A percentile compares a stretch with the other conserved stretches of the same genome.
These are phyloP conservation scores for Hordeum pubiflorum DNA, from an alignment of 202 grass and related monocot species.

Conservation along the genomic window DNA sequence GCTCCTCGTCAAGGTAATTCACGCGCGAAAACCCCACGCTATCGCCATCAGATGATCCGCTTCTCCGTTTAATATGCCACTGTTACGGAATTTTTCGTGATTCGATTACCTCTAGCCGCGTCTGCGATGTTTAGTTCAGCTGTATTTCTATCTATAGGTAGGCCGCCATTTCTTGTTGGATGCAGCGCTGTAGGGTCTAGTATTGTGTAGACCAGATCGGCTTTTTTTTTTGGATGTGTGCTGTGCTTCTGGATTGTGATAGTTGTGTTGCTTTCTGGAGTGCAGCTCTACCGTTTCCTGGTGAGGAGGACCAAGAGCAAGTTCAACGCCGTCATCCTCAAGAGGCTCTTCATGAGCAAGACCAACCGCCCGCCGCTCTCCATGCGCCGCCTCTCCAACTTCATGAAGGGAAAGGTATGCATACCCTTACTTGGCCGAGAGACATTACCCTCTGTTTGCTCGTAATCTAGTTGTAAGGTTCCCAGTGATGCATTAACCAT, in stretches of 20 bases:
- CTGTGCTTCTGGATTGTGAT: neutral
- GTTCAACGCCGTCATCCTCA: constrained; percentile 70
- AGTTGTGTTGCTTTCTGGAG: neutral
- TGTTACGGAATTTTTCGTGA: neutral
- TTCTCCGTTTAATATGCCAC: neutral
- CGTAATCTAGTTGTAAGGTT: neutral
- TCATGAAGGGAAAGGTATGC: constrained; percentile 53
- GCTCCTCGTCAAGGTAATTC: constrained; percentile 72
- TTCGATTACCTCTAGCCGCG: neutral
- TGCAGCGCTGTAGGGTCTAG: neutral
- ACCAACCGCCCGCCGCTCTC: constrained; percentile 68
- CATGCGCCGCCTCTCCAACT: constrained; percentile 48
- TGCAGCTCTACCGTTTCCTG: constrained; percentile 73
- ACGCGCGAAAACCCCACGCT: neutral
- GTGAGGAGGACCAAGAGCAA: constrained; percentile 76
- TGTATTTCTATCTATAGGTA: neutral
- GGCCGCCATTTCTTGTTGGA: constrained; percentile 10
- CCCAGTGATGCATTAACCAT: constrained; percentile 76
- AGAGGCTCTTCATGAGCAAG: constrained; percentile 94
- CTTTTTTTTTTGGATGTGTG: neutral
- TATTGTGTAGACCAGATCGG: neutral
- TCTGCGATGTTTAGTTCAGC: neutral
- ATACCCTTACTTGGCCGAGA: too few relatives aligned
- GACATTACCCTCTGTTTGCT: neutral
- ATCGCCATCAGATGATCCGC: neutral